These are phyloP conservation scores for Uromyces viciae-fabae DNA, from an alignment of 1,284 basidiomycete species.

Conservation along the genomic window DNA sequence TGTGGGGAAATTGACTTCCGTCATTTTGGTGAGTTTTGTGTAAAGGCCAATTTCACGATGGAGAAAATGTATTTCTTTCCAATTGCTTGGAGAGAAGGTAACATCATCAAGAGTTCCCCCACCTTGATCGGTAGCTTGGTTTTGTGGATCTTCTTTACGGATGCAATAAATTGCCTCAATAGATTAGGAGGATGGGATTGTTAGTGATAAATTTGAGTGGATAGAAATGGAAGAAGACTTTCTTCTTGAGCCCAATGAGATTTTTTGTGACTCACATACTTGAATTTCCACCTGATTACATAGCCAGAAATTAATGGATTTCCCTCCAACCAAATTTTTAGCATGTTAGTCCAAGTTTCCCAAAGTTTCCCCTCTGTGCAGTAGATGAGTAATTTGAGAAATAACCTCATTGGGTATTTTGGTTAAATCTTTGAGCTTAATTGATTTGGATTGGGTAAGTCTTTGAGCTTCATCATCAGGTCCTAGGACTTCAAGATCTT, in stretches of 20 bases:
- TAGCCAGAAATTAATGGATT: neutral
- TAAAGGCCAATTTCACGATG: neutral
- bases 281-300: neutral
- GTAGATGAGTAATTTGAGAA: neutral
- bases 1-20: neutral
- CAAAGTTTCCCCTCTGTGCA: neutral
- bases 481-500: neutral
- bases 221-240: neutral
- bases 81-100: neutral
- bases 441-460: no score
- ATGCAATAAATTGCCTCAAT: neutral
- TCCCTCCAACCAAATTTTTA: neutral
- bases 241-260: neutral
- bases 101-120: neutral
- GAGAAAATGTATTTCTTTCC: neutral
- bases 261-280: neutral
- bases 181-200: no score
- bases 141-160: neutral
- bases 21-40: neutral
- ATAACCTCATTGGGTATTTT: neutral
- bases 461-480: neutral
- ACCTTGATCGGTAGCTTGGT: neutral
- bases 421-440: neutral
- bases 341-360: neutral
- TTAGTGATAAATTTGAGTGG: no score